Evolutionary conservation across 1,284 basidiomycete species (phyloP), one percentile per base, ranked within the genome.

Genomic region (Tetrapyrgos nigripes): DNA sequence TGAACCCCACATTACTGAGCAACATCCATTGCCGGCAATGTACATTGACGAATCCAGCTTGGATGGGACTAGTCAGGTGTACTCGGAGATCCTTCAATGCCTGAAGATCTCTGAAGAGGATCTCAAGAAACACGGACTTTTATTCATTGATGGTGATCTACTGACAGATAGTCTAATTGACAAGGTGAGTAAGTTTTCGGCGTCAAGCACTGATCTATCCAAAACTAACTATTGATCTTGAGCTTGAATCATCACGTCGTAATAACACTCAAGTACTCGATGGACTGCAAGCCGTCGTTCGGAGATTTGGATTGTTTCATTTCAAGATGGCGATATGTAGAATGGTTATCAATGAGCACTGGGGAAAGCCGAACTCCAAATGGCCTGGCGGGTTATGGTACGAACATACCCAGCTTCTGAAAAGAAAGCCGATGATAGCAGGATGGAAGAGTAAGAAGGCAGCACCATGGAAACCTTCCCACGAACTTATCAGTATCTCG

Each of bases 11-110:
- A 55, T 52, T 19, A 62, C 60, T 6, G 23, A 56, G 6, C 63
- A 66, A 48, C 61, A 64, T 50, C 60, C 65, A 3, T 35, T 66
- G 2, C 65, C 65, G 11, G 65, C 62, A 4, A 61, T 65, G 62
- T 45, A 65, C 11, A 23, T 44, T 14, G 65, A 65, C 35, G 62
- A 66, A 23, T 66, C 64, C 4, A 65, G 50, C 26, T 49, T 65
- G 21, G 62, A 65, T 11, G 64, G 64, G 3, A 62, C 50, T 17
- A 59, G 62, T 24, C 8, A 46, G 2, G 62, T 64, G 1, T 33
- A 57, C 21, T 31, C 40, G 2, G 47, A 24, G 1, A 59, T 64
- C 29, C 10, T 60, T 5, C 19, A 23, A 3, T 29, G 53, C 2
- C 46, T 63, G 0, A 23, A 45, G 13, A 17, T 63, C 8, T 53